Evolutionary conservation across 1,139 yeast genomes (phyloP), one percentile per base, ranked within the genome.

Genomic region (Diutina rugosa): DNA sequence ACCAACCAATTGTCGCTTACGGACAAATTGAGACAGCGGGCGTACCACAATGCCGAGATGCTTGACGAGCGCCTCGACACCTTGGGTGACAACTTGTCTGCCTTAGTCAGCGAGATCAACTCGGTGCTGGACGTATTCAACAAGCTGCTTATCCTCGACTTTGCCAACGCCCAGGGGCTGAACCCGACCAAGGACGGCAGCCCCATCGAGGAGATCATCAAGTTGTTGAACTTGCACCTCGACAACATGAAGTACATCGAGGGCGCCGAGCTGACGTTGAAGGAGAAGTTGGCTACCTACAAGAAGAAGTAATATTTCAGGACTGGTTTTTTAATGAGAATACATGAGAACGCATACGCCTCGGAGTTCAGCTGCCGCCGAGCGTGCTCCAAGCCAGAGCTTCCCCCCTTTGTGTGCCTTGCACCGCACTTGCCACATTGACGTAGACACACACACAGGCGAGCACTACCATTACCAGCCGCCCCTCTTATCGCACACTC

Each of bases 171-270:
- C 26, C 59, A 67, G 12, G 70, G 70, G 9, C 67, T 64, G 26
- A 71, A 65, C 10, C 18, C n/a, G 12, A 58, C 55, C n/a, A 58
- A 56, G 9, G 57, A 57, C 29, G 67, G 62, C 47, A 86, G 83
- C 59, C 85, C 71, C 65, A 82, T 68, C 67, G 87, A 76, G 63
- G 85, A 80, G 63, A 81, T 93, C 61, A 85, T 95, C 55, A 86
- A 85, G 68, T 77, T 95, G 60, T 79, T 93, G 67, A 91, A 93
- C 67, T 81, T 90, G 55, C 99, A 93, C 69, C 75, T 93, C 68
- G 95, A 91, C 61, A 90, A 96, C 61, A 78, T 93, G 69, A 90
- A 85, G 67, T 91, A 93, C 77, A 82, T 93, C 58, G 97, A 93
- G 65, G 78, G 78, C 59, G 80, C 84, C 59, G 90, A 96, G 58